A percentile compares a stretch with the other conserved stretches of the same genome.
Conservation (phyloP, 495 filamentous ascomycete species). For the Schizothecium vesticola region DNA sequence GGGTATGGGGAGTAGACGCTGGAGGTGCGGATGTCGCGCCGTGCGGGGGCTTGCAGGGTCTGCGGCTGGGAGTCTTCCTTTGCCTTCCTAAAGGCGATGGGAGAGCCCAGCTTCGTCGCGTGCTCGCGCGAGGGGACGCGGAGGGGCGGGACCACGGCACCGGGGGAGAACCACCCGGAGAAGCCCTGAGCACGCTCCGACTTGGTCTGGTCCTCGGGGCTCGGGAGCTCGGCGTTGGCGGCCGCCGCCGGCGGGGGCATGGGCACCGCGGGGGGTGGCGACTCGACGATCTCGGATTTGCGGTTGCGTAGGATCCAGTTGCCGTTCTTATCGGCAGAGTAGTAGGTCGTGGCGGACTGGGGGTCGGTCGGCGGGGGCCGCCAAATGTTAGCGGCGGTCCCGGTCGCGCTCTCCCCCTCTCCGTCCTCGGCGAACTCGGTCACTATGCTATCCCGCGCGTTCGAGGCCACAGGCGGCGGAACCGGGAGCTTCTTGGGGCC, state of each 20-base stretch:
- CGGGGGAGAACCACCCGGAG: conserved; percentile 22
- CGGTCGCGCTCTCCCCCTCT: conserved; percentile 28
- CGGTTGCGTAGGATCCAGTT: conserved; percentile 42
- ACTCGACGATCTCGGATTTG: conserved; percentile 3
- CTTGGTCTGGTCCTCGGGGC: conserved; percentile 36
- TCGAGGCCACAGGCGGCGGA: conserved; percentile 6
- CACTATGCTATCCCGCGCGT: conserved; percentile 34
- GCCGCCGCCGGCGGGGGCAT: background rate
- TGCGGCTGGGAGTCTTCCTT: background rate
- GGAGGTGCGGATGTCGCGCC: conserved; percentile 5
- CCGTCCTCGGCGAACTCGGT: conserved; percentile 48
- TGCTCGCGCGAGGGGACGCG: conserved; percentile 16
- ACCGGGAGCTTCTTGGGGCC: conserved; percentile 4
- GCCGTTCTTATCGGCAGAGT: conserved; percentile 40
- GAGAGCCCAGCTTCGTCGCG: conserved; percentile 20
- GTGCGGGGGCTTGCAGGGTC: background rate
- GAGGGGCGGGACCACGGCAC: conserved; percentile 23
- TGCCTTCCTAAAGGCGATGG: conserved; percentile 25
- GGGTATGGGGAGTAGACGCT: conserved; percentile 12
- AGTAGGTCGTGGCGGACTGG: conserved; percentile 34
- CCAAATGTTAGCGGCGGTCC: conserved; percentile 31
- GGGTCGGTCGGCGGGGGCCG: conserved; percentile 36
- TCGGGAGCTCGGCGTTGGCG: conserved; percentile 33
- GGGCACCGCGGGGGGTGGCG: too few relatives aligned
- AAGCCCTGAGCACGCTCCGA: conserved; percentile 32